Conservation (phyloP, 192 early-diverging fungal genomes). For the Cladochytrium replicatum region DNA sequence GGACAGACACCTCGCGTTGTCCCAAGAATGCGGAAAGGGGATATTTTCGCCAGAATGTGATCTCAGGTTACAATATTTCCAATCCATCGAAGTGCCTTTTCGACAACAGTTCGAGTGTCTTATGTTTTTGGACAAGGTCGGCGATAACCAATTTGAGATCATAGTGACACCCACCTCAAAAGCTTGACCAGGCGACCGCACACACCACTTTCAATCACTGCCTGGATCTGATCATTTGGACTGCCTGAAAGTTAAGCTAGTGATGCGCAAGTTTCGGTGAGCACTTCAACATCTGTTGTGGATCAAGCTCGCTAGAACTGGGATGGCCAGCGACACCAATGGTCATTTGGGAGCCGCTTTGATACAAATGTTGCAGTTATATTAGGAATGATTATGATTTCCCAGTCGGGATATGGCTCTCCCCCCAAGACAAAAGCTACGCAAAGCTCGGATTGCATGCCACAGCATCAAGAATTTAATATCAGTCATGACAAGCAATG, state of each 20-base stretch:
- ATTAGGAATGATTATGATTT: slow-evolving; percentile 19
- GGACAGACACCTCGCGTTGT: slow-evolving; percentile 72
- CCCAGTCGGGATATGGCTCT: slow-evolving; percentile 73
- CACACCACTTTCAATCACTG: slow-evolving; percentile 77
- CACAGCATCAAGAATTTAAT: slow-evolving; percentile 81
- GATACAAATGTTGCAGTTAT: neutral
- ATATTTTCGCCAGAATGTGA: slow-evolving; percentile 73
- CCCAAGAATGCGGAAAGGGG: slow-evolving; percentile 61
- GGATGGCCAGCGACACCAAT: slow-evolving; percentile 68
- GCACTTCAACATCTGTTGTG: slow-evolving; percentile 76
- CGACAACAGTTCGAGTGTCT: slow-evolving; percentile 70
- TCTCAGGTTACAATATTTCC: slow-evolving; percentile 89
- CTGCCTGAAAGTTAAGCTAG: slow-evolving; percentile 85
- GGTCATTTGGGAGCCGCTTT: neutral
- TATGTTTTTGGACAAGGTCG: slow-evolving; percentile 28
- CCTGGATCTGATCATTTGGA: slow-evolving; percentile 78
- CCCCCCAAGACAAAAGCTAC: slow-evolving; percentile 87
- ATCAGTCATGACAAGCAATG: slow-evolving; percentile 53
- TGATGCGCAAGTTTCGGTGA: slow-evolving; percentile 89
- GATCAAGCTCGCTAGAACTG: slow-evolving; percentile 69
- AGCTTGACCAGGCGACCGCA: slow-evolving; percentile 79
- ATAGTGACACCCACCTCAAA: slow-evolving; percentile 35
- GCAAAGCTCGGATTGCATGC: slow-evolving; percentile 87
- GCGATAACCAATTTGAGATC: neutral
- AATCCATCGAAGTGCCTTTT: slow-evolving; percentile 75